Evolutionary conservation across 2,329 filamentous ascomycete species (phyloP).

Genomic region (Colletotrichum abscissum): DNA sequence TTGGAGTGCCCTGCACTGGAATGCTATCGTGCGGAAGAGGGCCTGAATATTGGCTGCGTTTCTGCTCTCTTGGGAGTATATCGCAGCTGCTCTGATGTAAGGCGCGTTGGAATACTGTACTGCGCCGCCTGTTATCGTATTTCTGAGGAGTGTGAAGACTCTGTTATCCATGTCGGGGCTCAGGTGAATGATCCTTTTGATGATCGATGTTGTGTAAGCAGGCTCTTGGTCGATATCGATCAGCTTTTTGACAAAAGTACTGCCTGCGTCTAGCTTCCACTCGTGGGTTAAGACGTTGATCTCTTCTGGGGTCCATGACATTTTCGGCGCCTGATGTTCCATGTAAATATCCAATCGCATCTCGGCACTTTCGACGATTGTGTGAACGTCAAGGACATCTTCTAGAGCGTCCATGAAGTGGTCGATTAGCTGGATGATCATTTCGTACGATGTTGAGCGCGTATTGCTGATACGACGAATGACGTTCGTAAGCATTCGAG

Average conservation of each 20-base stretch:
- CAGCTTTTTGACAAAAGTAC: constrained; percentile 74
- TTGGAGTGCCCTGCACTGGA: constrained; percentile 57
- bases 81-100: constrained; percentile 67
- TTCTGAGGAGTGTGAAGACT: constrained; percentile 65
- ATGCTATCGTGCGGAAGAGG: constrained; percentile 56
- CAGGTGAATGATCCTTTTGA: constrained; percentile 66
- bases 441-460: constrained; percentile 65
- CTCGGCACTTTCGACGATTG: constrained; percentile 51
- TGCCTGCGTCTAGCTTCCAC: constrained; percentile 51
- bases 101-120: constrained; percentile 60
- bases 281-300: constrained; percentile 57
- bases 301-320: constrained; percentile 60
- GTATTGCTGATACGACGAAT: constrained; percentile 58
- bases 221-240: constrained; percentile 70
- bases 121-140: constrained; percentile 63
- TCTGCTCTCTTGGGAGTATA: constrained; percentile 61
- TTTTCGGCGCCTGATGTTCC: constrained; percentile 43
- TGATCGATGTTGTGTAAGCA: constrained; percentile 63
- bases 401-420: constrained; percentile 57
- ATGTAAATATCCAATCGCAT: constrained; percentile 51
- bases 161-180: constrained; percentile 61
- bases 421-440: constrained; percentile 62
- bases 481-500: constrained; percentile 63
- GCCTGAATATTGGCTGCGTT: constrained; percentile 46
- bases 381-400: constrained; percentile 46